Conservation (phyloP, 2,329 filamentous ascomycete genomes). For the Fusarium longipes region DNA sequence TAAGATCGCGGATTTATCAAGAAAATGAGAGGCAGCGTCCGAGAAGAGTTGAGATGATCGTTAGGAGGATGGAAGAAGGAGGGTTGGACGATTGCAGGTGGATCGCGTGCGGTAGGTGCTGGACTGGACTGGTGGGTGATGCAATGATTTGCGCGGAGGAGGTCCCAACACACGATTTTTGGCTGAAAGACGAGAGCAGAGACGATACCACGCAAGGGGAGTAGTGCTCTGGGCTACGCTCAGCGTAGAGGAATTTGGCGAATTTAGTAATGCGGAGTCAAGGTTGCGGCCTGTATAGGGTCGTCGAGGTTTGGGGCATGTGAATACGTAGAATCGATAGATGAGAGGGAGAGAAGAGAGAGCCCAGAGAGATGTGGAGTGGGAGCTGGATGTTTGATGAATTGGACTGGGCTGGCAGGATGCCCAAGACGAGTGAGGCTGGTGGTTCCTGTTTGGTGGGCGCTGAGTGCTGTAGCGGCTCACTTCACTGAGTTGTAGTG, state of each 20-base stretch:
- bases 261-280: conserved; percentile 24
- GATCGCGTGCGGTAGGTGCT: conserved; percentile 45
- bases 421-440: conserved; percentile 15
- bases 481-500: neutral
- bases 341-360: conserved; percentile 43
- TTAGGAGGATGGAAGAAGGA: conserved; percentile 37
- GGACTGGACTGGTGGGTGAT: conserved; percentile 43
- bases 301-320: conserved; percentile 36
- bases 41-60: conserved; percentile 37
- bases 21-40: conserved; percentile 37
- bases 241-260: conserved; percentile 32
- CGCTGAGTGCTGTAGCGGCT: neutral
- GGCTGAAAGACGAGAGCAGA: conserved; percentile 33
- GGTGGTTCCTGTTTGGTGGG: conserved; percentile 2
- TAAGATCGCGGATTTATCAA: conserved; percentile 49
- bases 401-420: conserved; percentile 14
- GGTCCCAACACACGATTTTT: conserved; percentile 48
- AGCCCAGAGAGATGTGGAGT: conserved; percentile 33
- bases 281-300: conserved; percentile 37
- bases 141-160: conserved; percentile 51
- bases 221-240: conserved; percentile 19
- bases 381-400: conserved; percentile 40
- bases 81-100: conserved; percentile 44
- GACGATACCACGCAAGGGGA: conserved; percentile 14
- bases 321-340: conserved; percentile 44